Conservation (phyloP, 1,284 basidiomycete genomes). For the Clitocybe nebularis region DNA sequence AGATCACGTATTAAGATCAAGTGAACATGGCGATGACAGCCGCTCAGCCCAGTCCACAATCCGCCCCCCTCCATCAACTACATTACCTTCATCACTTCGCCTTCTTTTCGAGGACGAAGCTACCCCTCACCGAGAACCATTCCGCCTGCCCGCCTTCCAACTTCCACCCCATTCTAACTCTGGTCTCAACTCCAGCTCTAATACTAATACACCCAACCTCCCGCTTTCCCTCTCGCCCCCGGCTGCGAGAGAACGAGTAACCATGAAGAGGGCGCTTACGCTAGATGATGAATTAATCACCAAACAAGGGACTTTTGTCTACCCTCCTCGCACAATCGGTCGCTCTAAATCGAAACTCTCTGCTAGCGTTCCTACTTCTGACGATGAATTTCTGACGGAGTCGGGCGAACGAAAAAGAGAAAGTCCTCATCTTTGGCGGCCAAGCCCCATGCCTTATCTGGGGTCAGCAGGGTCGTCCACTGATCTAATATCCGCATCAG, state of each 20-base stretch:
- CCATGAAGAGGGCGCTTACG: constrained; percentile 18
- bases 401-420: too few relatives aligned
- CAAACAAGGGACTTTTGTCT: constrained; percentile 51
- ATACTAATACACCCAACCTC: too few relatives aligned
- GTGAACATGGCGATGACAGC: constrained; percentile 17
- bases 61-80: constrained; percentile 39
- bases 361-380: constrained; percentile 18
- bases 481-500: not conserved
- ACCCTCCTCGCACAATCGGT: constrained; percentile 38
- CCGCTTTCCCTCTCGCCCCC: constrained; percentile 24
- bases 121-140: constrained; percentile 34
- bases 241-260: constrained; percentile 23
- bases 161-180: constrained; percentile 24
- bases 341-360: constrained; percentile 29
- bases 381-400: constrained; percentile 15
- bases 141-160: constrained; percentile 36
- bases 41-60: constrained; percentile 40
- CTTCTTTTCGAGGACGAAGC: constrained; percentile 60
- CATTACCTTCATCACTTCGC: constrained; percentile 68
- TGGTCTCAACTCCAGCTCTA: constrained; percentile 27
- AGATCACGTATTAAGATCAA: constrained; percentile 17
- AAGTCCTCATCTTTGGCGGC: not conserved
- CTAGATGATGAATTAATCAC: constrained; percentile 35
- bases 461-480: not conserved
- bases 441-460: not conserved